Percentiles rank a stretch among this genome's conserved stretches.
Conservation (phyloP, 2,329 filamentous ascomycete species). For the Pleoardoris graminearum region DNA sequence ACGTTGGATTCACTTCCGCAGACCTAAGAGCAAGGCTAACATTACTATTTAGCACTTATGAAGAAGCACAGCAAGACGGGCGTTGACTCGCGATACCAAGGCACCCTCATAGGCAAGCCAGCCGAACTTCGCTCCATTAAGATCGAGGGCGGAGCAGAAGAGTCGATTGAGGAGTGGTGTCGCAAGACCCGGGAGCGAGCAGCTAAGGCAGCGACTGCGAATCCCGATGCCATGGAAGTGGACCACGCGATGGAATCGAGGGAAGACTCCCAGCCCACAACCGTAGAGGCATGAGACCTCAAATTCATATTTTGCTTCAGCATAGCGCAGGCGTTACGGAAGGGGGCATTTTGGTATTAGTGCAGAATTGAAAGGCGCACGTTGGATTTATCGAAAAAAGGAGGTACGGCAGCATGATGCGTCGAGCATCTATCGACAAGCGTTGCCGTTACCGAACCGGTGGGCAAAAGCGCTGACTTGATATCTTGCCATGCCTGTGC, state of each 20-base stretch:
- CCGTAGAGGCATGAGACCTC: constrained; percentile 32
- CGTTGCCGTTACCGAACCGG: not conserved
- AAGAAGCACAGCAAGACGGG: constrained; percentile 90
- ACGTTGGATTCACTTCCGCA: constrained; percentile 11
- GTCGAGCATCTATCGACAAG: not conserved
- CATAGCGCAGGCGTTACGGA: constrained; percentile 44
- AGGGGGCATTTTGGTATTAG: constrained; percentile 15
- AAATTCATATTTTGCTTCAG: constrained; percentile 14
- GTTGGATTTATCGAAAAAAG: not conserved
- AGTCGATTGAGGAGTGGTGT: constrained; percentile 69
- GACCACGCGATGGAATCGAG: constrained; percentile 17
- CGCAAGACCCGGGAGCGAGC: constrained; percentile 35
- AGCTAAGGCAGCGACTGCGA: constrained; percentile 28
- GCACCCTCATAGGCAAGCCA: constrained; percentile 77
- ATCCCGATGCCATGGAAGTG: constrained; percentile 20
- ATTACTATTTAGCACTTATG: constrained; percentile 66
- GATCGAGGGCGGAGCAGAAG: constrained; percentile 75
- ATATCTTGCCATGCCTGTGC: no score
- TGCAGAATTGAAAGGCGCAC: not conserved
- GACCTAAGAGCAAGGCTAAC: constrained; percentile 19
- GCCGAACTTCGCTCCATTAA: constrained; percentile 72
- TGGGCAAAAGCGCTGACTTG: no score
- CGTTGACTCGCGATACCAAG: constrained; percentile 82
- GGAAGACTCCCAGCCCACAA: constrained; percentile 27
- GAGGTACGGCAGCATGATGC: not conserved